A percentile compares a stretch with the other conserved stretches of the same genome.
These are phyloP conservation scores for Penicillium cinerascens DNA, from an alignment of 495 filamentous ascomycete species.

Conservation along the genomic window DNA sequence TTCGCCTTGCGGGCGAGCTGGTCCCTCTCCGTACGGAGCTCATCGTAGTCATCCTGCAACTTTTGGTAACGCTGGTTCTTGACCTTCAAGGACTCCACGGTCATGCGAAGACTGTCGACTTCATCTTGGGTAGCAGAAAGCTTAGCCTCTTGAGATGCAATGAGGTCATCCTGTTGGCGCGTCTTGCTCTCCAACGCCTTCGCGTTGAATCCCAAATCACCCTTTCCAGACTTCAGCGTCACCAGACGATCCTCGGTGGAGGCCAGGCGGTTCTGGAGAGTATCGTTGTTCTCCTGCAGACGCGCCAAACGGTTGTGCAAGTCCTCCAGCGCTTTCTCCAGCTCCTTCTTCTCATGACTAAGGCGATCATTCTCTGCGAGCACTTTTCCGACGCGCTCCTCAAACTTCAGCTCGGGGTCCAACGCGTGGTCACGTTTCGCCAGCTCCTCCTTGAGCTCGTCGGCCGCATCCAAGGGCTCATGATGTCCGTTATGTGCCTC, in stretches of 20 bases:
- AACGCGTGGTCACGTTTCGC: conserved; percentile 33
- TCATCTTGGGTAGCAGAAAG: conserved; percentile 46
- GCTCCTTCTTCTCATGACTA: conserved; percentile 50
- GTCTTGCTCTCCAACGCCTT: conserved; percentile 46
- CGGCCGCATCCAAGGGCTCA: conserved; percentile 32
- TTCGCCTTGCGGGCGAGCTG: conserved; percentile 79
- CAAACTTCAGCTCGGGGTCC: conserved; percentile 51
- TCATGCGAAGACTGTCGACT: conserved; percentile 40
- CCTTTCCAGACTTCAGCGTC: conserved; percentile 42
- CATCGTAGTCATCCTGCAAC: conserved; percentile 63
- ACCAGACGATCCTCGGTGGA: conserved; percentile 47
- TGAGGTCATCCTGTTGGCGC: conserved; percentile 54
- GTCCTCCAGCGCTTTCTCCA: conserved; percentile 51
- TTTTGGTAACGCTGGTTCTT: conserved; percentile 51
- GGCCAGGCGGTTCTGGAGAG: conserved; percentile 42
- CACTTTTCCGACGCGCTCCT: conserved; percentile 52
- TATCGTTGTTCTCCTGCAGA: conserved; percentile 57
- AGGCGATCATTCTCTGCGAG: conserved; percentile 48
- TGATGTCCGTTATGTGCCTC: conserved; percentile 44
- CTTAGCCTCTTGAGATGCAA: conserved; percentile 56
- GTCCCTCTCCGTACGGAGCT: conserved; percentile 68
- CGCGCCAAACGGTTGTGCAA: conserved; percentile 54
- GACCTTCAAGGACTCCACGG: conserved; percentile 37
- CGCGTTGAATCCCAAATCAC: conserved; percentile 41
- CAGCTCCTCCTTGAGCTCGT: conserved; percentile 35